Conservation (phyloP, 2,329 filamentous ascomycete species). For the Penicillium sp. region DNA sequence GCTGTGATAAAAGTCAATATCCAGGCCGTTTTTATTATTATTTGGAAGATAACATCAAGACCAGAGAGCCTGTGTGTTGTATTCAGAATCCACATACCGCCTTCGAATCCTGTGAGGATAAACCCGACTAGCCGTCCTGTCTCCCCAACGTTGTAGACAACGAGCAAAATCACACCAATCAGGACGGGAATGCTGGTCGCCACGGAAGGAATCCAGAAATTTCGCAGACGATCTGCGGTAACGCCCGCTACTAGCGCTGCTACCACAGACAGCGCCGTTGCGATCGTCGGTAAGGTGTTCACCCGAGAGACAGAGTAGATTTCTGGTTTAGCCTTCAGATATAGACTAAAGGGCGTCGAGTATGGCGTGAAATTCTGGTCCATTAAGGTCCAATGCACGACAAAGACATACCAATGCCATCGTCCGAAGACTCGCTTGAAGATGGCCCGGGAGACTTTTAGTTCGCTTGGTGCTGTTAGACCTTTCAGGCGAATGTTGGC, state of each 20-base stretch:
- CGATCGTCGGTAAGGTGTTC: slow-evolving; percentile 46
- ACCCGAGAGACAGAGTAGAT: slow-evolving; percentile 43
- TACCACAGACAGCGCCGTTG: slow-evolving; percentile 42
- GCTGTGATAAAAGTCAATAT: slow-evolving; percentile 9
- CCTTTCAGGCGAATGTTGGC: slow-evolving; percentile 23
- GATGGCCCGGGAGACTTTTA: slow-evolving; percentile 36
- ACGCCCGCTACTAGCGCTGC: slow-evolving; percentile 36
- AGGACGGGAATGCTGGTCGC: slow-evolving; percentile 37
- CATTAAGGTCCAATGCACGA: slow-evolving; percentile 40
- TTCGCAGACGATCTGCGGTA: slow-evolving; percentile 35
- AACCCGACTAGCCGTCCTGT: slow-evolving; percentile 40
- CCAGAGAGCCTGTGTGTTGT: neutral
- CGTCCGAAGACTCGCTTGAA: slow-evolving; percentile 40
- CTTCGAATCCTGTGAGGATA: slow-evolving; percentile 42
- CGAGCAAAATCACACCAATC: slow-evolving; percentile 35
- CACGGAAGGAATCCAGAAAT: slow-evolving; percentile 39
- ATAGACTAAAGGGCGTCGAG: slow-evolving; percentile 43
- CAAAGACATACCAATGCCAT: slow-evolving; percentile 46
- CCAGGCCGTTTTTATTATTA: neutral
- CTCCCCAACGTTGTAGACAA: slow-evolving; percentile 42
- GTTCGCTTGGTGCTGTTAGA: slow-evolving; percentile 31
- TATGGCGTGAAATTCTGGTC: slow-evolving; percentile 41
- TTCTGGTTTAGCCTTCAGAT: slow-evolving; percentile 41
- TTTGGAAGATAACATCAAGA: neutral
- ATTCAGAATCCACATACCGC: slow-evolving; percentile 26